Evolutionary conservation across 306 rosid genomes (phyloP).

Genomic region (Casuarina cunninghamiana): DNA sequence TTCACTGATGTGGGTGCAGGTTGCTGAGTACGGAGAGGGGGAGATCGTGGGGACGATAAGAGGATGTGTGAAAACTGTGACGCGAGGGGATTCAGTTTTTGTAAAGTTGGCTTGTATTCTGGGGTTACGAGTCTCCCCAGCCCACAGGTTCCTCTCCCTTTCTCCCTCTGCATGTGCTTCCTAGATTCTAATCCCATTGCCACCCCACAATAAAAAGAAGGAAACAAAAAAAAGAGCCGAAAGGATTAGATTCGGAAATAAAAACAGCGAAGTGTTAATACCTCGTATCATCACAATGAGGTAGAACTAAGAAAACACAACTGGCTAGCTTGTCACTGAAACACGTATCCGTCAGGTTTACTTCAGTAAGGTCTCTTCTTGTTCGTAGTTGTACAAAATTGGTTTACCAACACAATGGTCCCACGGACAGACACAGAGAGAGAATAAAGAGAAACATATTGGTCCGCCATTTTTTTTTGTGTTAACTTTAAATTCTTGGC

Average conservation of each 20-base stretch:
- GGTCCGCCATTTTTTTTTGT: too few relatives aligned
- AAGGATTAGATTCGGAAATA: slow-evolving; percentile 62
- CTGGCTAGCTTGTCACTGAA: slow-evolving; percentile 56
- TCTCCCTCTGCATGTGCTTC: slow-evolving; percentile 29
- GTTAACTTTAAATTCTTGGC: too few relatives aligned
- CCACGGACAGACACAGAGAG: too few relatives aligned
- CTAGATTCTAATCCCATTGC: slow-evolving; percentile 36
- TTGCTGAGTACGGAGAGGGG: slow-evolving; percentile 81
- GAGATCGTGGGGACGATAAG: slow-evolving; percentile 79
- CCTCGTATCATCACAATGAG: slow-evolving; percentile 58
- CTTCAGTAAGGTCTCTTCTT: background rate
- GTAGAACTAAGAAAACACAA: slow-evolving; percentile 34
- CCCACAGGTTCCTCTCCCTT: slow-evolving; percentile 59
- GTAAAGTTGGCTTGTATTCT: slow-evolving; percentile 76
- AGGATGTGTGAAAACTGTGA: slow-evolving; percentile 82
- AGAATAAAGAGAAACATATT: too few relatives aligned
- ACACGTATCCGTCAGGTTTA: slow-evolving; percentile 45
- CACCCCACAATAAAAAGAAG: slow-evolving; percentile 21
- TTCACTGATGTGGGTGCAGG: slow-evolving; percentile 37
- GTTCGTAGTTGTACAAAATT: too few relatives aligned
- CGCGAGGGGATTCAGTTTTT: slow-evolving; percentile 54
- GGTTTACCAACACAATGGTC: too few relatives aligned
- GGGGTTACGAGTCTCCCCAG: slow-evolving; percentile 86
- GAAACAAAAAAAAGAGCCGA: slow-evolving; percentile 22
- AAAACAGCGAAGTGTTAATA: slow-evolving; percentile 35